Evolutionary conservation across 345 rosid species (phyloP).

Genomic region (Hibiscus trionum): DNA sequence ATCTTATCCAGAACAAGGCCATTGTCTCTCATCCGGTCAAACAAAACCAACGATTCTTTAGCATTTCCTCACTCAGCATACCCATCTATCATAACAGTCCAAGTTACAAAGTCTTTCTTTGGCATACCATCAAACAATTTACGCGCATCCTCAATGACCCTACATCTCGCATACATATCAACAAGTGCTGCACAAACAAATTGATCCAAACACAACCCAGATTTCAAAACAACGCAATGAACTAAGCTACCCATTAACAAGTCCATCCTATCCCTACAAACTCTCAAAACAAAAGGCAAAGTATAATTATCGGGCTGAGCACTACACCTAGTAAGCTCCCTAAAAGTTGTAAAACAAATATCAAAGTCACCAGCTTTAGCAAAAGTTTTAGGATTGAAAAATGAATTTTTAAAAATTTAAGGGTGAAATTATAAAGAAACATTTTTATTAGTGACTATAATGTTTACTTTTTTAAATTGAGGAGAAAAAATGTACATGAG

Average conservation of each 20-base stretch:
- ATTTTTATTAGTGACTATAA: no score
- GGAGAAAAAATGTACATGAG: no score
- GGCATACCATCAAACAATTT: slow-evolving; percentile 48
- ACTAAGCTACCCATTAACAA: slow-evolving; percentile 36
- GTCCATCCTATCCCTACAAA: no score
- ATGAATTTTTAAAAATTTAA: no score
- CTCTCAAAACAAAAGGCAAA: no score
- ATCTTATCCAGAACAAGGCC: slow-evolving; percentile 43
- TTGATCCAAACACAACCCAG: slow-evolving; percentile 37
- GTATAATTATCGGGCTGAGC: no score
- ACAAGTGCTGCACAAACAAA: slow-evolving; percentile 48
- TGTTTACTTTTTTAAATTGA: no score
- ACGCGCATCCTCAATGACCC: slow-evolving; percentile 37
- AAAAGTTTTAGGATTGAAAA: no score
- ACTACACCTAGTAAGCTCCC: no score
- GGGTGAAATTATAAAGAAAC: no score
- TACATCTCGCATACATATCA: slow-evolving; percentile 47
- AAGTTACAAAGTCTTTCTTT: slow-evolving; percentile 45
- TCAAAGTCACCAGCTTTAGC: no score
- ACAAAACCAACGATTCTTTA: slow-evolving; percentile 43
- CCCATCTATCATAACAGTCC: slow-evolving; percentile 64
- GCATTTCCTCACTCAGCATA: slow-evolving; percentile 47
- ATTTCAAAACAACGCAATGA: slow-evolving; percentile 42
- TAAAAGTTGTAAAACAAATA: no score
- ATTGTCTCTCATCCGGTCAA: slow-evolving; percentile 45